Evolutionary conservation across 2,329 filamentous ascomycete species (phyloP), one percentile per base, ranked within the genome.

Genomic region (Aureobasidium sp.): DNA sequence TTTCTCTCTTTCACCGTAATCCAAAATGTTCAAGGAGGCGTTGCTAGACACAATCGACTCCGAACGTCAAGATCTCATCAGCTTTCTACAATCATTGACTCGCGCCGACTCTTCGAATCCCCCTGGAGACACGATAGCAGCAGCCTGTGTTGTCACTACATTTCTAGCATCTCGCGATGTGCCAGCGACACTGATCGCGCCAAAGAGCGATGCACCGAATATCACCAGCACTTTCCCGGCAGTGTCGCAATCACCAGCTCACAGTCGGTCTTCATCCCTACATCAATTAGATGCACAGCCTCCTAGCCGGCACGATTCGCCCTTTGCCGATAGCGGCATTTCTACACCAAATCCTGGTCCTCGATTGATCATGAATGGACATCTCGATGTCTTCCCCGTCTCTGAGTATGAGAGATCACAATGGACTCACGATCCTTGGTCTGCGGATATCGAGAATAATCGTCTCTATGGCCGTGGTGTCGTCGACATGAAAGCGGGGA

Each of bases 401-500:
- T 75, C 73, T 1, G 74, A 75, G 27, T 69, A 71, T 1, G 67
- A 71, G 10, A 54, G 25, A 23, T 43, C 60, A 18, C 70, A 75
- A n/a, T 81, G 79, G 79, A 66, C 75, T 16, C 69, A 73, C 29
- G 71, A 75, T 50, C 76, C 81, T 3, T 82, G 76, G 71, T 79
- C 79, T 18, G 78, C 78, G 16, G 70, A 78, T 29, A 71, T 77
- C 11, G 72, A 75, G 27, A 72, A 73, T 8, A 71, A 72, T 6
- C 71, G 72, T 11, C 71, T 82, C 25, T 73, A 78, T 66, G 80
- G 80, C 2, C 71, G 79, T 25, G 79, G 78, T 3, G 76, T 73
- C 0, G 80, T 81, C 1, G 80, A 82, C 66, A 82, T 83, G 80
- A 82, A 82, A 69, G 77, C 79, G 7, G 80, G 80, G 0, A 81